Evolutionary conservation across 2,329 filamentous ascomycete genomes (phyloP), one percentile per base, ranked within the genome.

Genomic region (Thielaviopsis ethacetica): DNA sequence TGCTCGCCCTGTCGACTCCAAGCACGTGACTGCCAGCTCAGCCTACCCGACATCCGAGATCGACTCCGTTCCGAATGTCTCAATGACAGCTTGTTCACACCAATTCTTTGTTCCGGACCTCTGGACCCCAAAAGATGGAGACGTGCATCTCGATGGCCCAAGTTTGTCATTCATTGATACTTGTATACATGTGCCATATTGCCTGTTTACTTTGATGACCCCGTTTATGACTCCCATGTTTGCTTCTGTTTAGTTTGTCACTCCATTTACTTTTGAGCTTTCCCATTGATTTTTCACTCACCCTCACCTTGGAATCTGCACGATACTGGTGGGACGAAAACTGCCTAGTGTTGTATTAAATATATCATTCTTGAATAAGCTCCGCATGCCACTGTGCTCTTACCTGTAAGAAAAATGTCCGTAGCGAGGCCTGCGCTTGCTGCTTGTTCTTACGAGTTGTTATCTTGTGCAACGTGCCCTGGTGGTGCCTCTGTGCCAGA

Each of bases 381-480:
- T 26, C 51, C 27, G 24, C 17, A 17, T 27, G 5, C 13, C 7
- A 3, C 4, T 17, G 5, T 2, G 1, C 9, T 27, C 13, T 26
- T 15, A 26, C 12, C 27, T 34, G 30, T 34, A 34, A 19, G 49
- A 53, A 53, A 57, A 53, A 49, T 62, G 26, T 52, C 38, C 49
- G 41, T 52, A 62, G 59, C 62, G 56, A 61, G 59, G 62, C 61
- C 62, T 61, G 51, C 54, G 62, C 61, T 63, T 61, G 51, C 55
- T 57, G n/a, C n/a, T n/a, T n/a, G n/a, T 6, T 26, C 60, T 57
- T 17, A 10, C 44, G 9, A 49, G n/a, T 9, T 49, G n/a, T 49
- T 49, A 21, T 49, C 44, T 49, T 49, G 44, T 49, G n/a, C n/a
- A n/a, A 49, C 44, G 9, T 49, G 9, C 44, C 30, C 30, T 34